Conservation (phyloP, 495 filamentous ascomycete genomes). For the Lophium mytilinum region DNA sequence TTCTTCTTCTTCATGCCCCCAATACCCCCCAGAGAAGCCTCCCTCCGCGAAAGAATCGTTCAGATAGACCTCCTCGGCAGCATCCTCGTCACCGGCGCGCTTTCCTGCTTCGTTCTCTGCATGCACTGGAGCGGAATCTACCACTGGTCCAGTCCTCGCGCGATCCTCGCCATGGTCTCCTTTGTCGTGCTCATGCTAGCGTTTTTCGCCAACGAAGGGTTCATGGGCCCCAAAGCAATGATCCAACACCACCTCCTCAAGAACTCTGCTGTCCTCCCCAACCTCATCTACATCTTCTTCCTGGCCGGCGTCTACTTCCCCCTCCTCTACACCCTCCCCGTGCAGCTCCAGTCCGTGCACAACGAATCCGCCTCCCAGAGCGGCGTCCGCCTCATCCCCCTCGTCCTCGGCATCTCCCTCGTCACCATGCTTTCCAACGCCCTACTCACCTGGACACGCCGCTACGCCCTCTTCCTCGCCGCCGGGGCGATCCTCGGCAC, state of each 20-base stretch:
- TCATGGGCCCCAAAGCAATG: constrained; percentile 5
- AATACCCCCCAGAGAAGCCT: constrained; percentile 23
- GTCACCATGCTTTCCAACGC: not conserved
- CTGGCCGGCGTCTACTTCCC: constrained; percentile 3
- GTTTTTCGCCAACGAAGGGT: constrained; percentile 8
- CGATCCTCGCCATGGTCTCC: constrained; percentile 42
- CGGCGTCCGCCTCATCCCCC: constrained; percentile 19
- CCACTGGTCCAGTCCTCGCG: constrained; percentile 26
- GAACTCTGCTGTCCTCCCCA: not conserved
- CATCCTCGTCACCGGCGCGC: constrained; percentile 9
- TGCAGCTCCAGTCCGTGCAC: constrained; percentile 25
- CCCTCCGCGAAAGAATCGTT: constrained; percentile 22
- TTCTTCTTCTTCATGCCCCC: constrained; percentile 37
- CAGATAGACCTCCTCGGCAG: constrained; percentile 23
- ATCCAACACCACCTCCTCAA: constrained; percentile 10
- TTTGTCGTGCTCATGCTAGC: constrained; percentile 15
- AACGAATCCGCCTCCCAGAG: constrained; percentile 5
- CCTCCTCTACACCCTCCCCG: constrained; percentile 25
- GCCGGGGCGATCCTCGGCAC: constrained; percentile 2
- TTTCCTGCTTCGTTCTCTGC: constrained; percentile 17
- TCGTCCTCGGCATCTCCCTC: not conserved
- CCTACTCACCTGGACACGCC: not conserved
- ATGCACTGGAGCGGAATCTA: constrained; percentile 24
- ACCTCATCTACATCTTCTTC: constrained; percentile 8
- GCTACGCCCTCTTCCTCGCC: constrained; percentile 8